phyloP scores from a whole-genome alignment of 179 eudicot genomes.

The Camellia oleifera region DNA sequence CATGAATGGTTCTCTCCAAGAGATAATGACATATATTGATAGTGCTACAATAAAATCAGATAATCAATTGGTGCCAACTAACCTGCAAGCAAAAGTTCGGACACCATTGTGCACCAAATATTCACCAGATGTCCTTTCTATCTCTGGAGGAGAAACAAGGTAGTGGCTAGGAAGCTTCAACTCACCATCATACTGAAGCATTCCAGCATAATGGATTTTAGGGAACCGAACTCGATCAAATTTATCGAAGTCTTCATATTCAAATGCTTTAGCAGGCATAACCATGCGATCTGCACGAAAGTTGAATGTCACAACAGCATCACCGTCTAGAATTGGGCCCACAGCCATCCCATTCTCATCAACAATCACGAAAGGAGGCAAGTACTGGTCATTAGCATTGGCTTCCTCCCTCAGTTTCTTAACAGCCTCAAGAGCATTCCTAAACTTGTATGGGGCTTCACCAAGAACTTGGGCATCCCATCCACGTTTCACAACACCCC shows the following conservation, averaged over 20 bases:
- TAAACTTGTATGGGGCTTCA: conserved; percentile 91
- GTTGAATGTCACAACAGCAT: conserved; percentile 92
- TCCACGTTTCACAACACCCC: conserved; percentile 94
- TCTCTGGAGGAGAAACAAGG: conserved; percentile 93
- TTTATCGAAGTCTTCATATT: conserved; percentile 74
- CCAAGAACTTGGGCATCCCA: conserved; percentile 99
- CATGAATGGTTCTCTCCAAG: background rate
- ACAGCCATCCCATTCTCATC: conserved; percentile 79
- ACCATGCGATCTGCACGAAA: conserved; percentile 96
- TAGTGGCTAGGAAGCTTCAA: conserved; percentile 83
- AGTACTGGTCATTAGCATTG: conserved; percentile 70
- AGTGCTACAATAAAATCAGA: background rate
- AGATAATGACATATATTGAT: background rate
- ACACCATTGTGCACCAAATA: conserved; percentile 80
- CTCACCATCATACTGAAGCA: conserved; percentile 97
- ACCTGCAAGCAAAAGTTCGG: conserved; percentile 88
- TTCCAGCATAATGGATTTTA: conserved; percentile 88
- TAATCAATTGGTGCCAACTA: background rate
- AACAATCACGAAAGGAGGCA: conserved; percentile 88
- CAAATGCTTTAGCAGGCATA: conserved; percentile 96
- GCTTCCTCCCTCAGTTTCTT: conserved; percentile 73
- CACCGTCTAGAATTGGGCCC: conserved; percentile 91
- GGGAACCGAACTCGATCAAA: conserved; percentile 91
- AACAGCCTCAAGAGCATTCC: conserved; percentile 69
- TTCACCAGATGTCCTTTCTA: conserved; percentile 96